These are phyloP conservation scores for Lactarius indigo DNA, from an alignment of 768 basidiomycete genomes.

Conservation along the genomic window DNA sequence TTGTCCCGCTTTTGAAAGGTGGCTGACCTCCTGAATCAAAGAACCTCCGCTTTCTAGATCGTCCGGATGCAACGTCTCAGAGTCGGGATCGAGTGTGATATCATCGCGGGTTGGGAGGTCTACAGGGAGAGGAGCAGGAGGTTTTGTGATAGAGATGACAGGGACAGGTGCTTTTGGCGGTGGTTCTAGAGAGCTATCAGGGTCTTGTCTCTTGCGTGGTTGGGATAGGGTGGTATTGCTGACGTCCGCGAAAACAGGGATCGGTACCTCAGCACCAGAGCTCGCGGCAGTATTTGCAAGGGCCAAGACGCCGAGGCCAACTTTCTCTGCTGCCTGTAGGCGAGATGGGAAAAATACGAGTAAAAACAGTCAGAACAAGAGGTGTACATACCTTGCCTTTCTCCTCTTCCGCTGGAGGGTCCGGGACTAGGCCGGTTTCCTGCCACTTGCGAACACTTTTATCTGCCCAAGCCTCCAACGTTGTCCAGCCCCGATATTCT, in stretches of 20 bases:
- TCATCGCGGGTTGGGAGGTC: conserved; percentile 63
- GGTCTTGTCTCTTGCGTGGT: conserved; percentile 15
- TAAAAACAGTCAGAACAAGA: not conserved
- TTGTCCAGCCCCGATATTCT: conserved; percentile 89
- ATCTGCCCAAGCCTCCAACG: conserved; percentile 92
- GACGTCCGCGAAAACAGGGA: conserved; percentile 52
- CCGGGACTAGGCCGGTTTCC: conserved; percentile 66
- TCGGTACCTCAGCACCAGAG: conserved; percentile 52
- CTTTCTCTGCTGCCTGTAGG: conserved; percentile 42
- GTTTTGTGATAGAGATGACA: conserved; percentile 61
- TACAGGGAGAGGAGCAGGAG: conserved; percentile 68
- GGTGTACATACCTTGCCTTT: conserved; percentile 47
- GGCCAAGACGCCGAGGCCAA: conserved; percentile 42
- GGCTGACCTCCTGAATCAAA: conserved; percentile 25
- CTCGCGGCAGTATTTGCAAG: conserved; percentile 26
- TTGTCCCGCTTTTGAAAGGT: conserved; percentile 7
- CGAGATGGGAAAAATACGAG: not conserved
- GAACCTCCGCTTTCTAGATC: conserved; percentile 26
- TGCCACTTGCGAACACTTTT: conserved; percentile 84
- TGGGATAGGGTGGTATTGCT: conserved; percentile 17
- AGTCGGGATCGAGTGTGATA: conserved; percentile 41
- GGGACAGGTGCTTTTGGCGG: conserved; percentile 38
- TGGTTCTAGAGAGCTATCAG: conserved; percentile 21
- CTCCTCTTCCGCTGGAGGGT: conserved; percentile 35
- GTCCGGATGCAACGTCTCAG: conserved; percentile 34